Evolutionary conservation across 306 rosid genomes (phyloP).

Genomic region (Cucurbita pepo): DNA sequence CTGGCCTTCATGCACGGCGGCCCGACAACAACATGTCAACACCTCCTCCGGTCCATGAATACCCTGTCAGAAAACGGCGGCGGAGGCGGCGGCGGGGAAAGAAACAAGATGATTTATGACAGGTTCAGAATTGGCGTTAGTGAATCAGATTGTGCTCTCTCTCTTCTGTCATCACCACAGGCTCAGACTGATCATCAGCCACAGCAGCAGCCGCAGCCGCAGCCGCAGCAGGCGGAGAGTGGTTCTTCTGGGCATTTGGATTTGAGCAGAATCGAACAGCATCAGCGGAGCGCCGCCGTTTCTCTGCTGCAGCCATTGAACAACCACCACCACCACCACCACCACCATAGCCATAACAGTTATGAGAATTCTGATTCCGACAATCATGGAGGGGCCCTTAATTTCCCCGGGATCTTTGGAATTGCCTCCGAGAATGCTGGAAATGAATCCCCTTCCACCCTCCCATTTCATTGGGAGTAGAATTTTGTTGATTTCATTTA

Average conservation of each 20-base stretch:
- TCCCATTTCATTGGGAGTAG: slow-evolving; percentile 71
- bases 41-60: not conserved
- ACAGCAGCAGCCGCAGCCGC: not conserved
- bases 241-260: not conserved
- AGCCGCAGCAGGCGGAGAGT: not conserved
- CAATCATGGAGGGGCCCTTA: not conserved
- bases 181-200: not conserved
- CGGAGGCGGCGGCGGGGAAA: not conserved
- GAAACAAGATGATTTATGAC: slow-evolving; percentile 1
- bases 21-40: not conserved
- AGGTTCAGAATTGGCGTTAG: not conserved
- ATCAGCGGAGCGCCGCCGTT: not conserved
- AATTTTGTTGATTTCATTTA: no score
- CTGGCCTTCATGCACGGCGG: not conserved
- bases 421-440: slow-evolving; percentile 2
- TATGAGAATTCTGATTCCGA: no score
- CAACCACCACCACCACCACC: no score
- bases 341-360: no score
- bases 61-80: not conserved
- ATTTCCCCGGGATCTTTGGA: slow-evolving; percentile 28
- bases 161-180: slow-evolving; percentile 4
- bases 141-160: slow-evolving; percentile 8
- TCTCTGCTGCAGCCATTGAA: no score
- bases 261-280: not conserved
- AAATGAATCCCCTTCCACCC: slow-evolving; percentile 25